Evolutionary conservation across 768 basidiomycete genomes (phyloP).

Genomic region (Rhizopogon vesiculosus): DNA sequence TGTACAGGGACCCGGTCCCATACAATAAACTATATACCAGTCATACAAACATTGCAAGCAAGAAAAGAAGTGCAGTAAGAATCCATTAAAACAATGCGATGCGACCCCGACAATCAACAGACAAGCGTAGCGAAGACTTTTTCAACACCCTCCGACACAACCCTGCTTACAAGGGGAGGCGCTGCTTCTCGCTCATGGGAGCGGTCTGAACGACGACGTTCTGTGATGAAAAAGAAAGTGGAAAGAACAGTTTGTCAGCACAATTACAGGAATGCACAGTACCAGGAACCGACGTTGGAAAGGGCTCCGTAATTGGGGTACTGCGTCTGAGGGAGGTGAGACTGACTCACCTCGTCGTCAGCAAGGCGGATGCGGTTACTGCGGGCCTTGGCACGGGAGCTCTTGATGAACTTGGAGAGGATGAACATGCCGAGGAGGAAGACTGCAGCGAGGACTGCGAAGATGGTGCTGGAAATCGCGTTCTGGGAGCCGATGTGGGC

Average conservation of each 20-base stretch:
- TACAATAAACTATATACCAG: constrained; percentile 1
- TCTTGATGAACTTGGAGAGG: constrained; percentile 31
- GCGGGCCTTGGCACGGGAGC: constrained; percentile 24
- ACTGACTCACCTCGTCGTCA: constrained; percentile 32
- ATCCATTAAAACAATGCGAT: constrained; percentile 4
- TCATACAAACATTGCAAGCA: not conserved
- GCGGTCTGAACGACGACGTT: constrained; percentile 13
- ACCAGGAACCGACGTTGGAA: constrained; percentile 5
- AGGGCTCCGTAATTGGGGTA: constrained; percentile 10
- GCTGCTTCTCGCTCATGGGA: constrained; percentile 25
- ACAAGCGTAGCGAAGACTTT: not conserved
- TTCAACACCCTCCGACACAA: not conserved
- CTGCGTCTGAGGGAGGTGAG: not conserved
- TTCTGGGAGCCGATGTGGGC: constrained; percentile 27
- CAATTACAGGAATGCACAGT: not conserved
- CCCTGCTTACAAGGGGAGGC: constrained; percentile 17
- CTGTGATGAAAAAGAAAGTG: constrained; percentile 5
- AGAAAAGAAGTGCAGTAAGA: not conserved
- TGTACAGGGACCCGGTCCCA: constrained; percentile 1
- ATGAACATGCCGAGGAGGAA: constrained; percentile 28
- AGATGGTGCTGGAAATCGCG: constrained; percentile 26
- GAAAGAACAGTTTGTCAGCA: constrained; percentile 3
- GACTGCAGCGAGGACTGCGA: constrained; percentile 32
- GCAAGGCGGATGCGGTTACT: constrained; percentile 30
- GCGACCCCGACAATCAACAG: not conserved